Conservation (phyloP, 2,329 filamentous ascomycete genomes). For the Venturia oleaginea region DNA sequence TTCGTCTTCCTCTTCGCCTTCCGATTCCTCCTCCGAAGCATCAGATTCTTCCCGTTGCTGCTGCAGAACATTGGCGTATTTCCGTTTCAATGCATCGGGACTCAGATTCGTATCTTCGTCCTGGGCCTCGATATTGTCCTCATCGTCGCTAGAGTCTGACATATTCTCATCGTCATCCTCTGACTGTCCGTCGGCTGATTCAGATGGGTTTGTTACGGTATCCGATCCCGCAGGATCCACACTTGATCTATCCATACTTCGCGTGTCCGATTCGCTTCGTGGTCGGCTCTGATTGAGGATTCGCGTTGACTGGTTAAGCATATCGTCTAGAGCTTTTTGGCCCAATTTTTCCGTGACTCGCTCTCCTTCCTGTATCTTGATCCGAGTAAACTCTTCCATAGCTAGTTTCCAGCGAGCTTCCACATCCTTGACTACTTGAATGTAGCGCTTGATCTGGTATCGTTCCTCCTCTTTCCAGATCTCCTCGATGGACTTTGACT, state of each 20-base stretch:
- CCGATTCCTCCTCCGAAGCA: constrained; percentile 11
- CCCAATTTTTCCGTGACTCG: constrained; percentile 48
- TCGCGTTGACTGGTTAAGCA: constrained; percentile 61
- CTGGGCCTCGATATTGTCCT: constrained; percentile 7
- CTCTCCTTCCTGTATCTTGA: constrained; percentile 40
- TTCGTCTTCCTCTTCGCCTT: constrained; percentile 2
- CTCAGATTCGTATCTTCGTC: constrained; percentile 14
- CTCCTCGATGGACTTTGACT: constrained; percentile 62
- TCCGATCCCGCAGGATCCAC: constrained; percentile 6
- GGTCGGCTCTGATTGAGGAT: constrained; percentile 50
- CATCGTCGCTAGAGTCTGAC: constrained; percentile 14
- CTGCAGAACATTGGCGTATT: constrained; percentile 10
- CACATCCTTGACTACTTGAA: constrained; percentile 57
- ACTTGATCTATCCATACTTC: constrained; percentile 22
- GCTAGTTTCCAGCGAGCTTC: constrained; percentile 53
- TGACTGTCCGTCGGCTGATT: constrained; percentile 20
- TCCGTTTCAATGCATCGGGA: constrained; percentile 7
- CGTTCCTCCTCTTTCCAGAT: constrained; percentile 68
- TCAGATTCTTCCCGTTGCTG: constrained; percentile 7
- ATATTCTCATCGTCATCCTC: constrained; percentile 13
- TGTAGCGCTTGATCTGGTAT: constrained; percentile 59
- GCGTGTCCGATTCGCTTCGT: constrained; percentile 9
- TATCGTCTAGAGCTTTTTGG: constrained; percentile 61
- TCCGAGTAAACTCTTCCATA: constrained; percentile 47
- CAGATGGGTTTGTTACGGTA: constrained; percentile 31